Base-by-base conservation (phyloP, 2,329 filamentous ascomycete species). In the Monosporascus ibericus region DNA sequence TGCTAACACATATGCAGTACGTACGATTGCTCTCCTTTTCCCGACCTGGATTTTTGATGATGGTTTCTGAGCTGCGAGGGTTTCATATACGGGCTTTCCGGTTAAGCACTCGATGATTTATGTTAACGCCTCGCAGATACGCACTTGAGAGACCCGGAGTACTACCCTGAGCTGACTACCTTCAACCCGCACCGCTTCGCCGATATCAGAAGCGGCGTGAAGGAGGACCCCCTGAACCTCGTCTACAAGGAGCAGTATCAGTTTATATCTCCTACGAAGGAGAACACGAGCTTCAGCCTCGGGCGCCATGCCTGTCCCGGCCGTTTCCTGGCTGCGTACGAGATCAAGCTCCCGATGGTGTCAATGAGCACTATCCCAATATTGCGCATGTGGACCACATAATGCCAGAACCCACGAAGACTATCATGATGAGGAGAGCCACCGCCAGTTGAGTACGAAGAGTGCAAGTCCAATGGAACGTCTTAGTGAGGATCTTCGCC, bases 291-390 rank as follows among this genome's bases (percentile, higher is more conserved):
- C 5, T 75, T 73, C 48, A 72, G 72, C 1, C 71, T 69, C 51
- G 73, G 73, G 4, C 64, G 67, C 0, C 72, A 74, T 52, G 69
- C 72, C 1, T 61, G 61, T 50, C 71, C 70, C 0, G 72, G 72
- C 0, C 64, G 72, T 0, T 75, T 74, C 63, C 75, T 75, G 48
- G 72, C 72, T 3, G 63, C 68, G 18, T 70, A 74, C 48, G 69
- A 74, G 61, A 72, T 75, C 59, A 75, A 75, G n/a, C n/a, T n/a
- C 57, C 58, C 2, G 60, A 61, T 5, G 64, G 61, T 5, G 44
- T 58, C 38, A 60, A 52, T 25, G 57, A 60, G 46, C 52, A 59
- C 8, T 61, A 59, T 17, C 46, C 56, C 4, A 57, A 57, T 27
- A n/a, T 60, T 14, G 50, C 30, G 11, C 54, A 52, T 49, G 58